phyloP scores from a whole-genome alignment of 306 rosid species.

The Lagenaria siceraria region DNA sequence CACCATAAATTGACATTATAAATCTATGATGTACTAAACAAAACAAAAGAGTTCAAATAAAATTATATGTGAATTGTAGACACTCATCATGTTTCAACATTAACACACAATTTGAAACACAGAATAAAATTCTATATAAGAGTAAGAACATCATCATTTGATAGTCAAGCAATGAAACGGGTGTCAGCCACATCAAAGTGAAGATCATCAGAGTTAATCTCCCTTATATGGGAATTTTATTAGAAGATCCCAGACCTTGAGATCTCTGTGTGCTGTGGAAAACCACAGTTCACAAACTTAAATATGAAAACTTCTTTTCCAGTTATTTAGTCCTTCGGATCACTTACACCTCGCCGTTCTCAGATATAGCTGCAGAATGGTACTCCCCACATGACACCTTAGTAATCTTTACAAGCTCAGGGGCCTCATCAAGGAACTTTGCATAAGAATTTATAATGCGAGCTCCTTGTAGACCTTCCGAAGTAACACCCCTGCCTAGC shows the following conservation, averaged over 20 bases:
- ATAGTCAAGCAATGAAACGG: constrained; percentile 20
- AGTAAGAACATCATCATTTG: neutral
- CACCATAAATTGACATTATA: neutral
- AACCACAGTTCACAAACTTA: constrained; percentile 51
- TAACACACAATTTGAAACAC: neutral
- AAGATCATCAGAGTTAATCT: constrained; percentile 43
- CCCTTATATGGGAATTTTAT: constrained; percentile 42
- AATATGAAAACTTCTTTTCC: constrained; percentile 49
- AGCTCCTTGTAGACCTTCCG: constrained; percentile 88
- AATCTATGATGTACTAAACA: neutral
- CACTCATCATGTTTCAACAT: neutral
- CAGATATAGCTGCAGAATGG: constrained; percentile 88
- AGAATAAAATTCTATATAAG: neutral
- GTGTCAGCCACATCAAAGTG: constrained; percentile 42
- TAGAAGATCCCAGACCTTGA: constrained; percentile 21
- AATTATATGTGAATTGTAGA: neutral
- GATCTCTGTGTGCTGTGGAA: constrained; percentile 42
- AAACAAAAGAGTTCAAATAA: neutral
- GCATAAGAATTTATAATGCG: constrained; percentile 67
- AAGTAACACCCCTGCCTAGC: constrained; percentile 90
- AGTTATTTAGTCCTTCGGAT: constrained; percentile 42
- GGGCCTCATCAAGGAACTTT: constrained; percentile 87
- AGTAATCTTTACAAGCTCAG: constrained; percentile 83
- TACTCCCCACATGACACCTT: constrained; percentile 96
- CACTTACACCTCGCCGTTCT: constrained; percentile 96